Evolutionary conservation across 768 basidiomycete genomes (phyloP), one percentile per base, ranked within the genome.

Genomic region (Pleurotus citrinopileatus): DNA sequence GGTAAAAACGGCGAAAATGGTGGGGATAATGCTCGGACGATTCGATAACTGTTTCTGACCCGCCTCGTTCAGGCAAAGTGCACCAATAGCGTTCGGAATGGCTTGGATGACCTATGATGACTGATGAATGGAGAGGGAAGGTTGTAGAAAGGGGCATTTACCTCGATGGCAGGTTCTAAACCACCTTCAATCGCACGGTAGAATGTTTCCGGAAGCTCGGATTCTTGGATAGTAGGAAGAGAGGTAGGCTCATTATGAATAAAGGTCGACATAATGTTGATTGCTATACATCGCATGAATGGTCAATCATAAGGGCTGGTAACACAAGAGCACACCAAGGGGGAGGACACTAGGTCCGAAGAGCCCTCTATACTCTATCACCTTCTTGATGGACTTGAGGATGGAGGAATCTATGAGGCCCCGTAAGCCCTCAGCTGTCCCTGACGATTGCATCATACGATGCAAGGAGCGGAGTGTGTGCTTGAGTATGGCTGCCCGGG

Each of bases 171-270:
- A 4, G 92, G 83, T 59, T 96, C 94, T 37, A 96, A 78, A 3
- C 88, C 91, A 29, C 76, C 74, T 70, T 96, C 93, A 40, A 99
- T 83, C 3, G 89, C 82, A 54, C 81, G 79, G 70, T 94, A 98
- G 62, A 99, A 93, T 0, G 84, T 80, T 61, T 94, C 90, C 0
- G 97, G 97, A 2, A 99, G 70, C 4, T 87, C 84, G 23, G 85
- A 81, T 68, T 99, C 97, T 69, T 99, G 97, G 19, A 99, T 89
- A 52, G 96, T 87, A 2, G 84, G 75, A 54, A 99, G 73, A 13
- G 93, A 97, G 0, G 95, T 98, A 5, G 97, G 97, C 67, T 99
- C 97, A 59, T 98, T 99, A 75, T 99, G 96, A 7, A 98, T 86
- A 69, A 98, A 98, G 0, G 94, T 94, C 12, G 94, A 86, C 86